Percentiles rank a stretch among this genome's conserved stretches.
Evolutionary conservation across 805 yeast species (phyloP).

Genomic region (Lachancea lanzarotensis): DNA sequence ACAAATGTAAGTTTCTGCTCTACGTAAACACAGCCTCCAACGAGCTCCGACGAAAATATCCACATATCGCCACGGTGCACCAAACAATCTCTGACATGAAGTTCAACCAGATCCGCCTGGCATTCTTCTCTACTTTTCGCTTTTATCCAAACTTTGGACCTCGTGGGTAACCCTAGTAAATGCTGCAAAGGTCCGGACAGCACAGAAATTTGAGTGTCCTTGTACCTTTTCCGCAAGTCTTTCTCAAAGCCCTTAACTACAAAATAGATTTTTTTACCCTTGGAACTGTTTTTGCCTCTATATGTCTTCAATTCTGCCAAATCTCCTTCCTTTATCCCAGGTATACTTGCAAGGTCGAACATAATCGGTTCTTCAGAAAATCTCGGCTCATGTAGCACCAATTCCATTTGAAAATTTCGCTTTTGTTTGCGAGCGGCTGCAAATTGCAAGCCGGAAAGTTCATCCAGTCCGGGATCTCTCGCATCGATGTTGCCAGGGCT

Average conservation of each 20-base stretch:
- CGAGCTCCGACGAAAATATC: constrained; percentile 59
- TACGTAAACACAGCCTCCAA: constrained; percentile 57
- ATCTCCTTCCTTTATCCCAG: constrained; percentile 67
- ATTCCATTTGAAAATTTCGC: constrained; percentile 17
- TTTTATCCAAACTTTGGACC: constrained; percentile 58
- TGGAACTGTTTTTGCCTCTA: constrained; percentile 21
- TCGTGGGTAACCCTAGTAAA: constrained; percentile 55
- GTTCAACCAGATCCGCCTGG: constrained; percentile 78
- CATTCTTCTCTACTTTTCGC: constrained; percentile 40
- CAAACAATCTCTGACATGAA: constrained; percentile 72
- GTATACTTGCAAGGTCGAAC: constrained; percentile 51
- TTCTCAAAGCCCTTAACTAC: constrained; percentile 35
- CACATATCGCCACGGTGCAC: constrained; percentile 92
- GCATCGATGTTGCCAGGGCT: neutral
- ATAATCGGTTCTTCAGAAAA: constrained; percentile 53
- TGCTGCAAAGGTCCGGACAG: constrained; percentile 54
- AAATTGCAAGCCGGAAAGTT: neutral
- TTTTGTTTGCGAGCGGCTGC: neutral
- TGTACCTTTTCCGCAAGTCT: constrained; percentile 26
- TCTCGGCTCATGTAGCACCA: constrained; percentile 58
- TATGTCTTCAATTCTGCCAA: constrained; percentile 61
- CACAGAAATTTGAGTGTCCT: constrained; percentile 45
- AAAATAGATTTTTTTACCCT: constrained; percentile 38
- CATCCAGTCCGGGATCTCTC: neutral
- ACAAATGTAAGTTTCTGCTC: constrained; percentile 61